phyloP scores from a whole-genome alignment of 1,139 yeast genomes.

The Protomyces gravidus region DNA sequence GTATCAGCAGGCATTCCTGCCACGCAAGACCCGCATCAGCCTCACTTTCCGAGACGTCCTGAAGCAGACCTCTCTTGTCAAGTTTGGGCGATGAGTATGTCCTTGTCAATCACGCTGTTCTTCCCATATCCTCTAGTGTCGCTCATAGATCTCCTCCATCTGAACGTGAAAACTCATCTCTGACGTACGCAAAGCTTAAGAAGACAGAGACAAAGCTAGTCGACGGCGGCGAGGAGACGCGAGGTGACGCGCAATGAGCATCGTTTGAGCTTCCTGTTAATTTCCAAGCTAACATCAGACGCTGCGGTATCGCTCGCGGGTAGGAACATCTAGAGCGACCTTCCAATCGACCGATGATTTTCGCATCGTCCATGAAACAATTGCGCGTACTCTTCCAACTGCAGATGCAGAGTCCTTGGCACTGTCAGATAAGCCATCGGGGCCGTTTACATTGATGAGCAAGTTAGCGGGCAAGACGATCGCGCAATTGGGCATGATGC shows the following conservation, averaged over 20 bases:
- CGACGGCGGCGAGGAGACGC: no score
- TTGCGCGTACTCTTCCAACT: slow-evolving; percentile 1
- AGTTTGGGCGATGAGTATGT: background rate
- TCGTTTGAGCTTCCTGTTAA: background rate
- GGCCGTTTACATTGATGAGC: slow-evolving; percentile 48
- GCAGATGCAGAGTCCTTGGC: slow-evolving; percentile 36
- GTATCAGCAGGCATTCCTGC: background rate
- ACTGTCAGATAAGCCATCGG: slow-evolving; percentile 47
- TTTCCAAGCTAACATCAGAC: background rate
- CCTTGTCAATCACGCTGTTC: no score
- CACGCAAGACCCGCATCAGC: slow-evolving; percentile 23
- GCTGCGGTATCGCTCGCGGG: slow-evolving; percentile 16
- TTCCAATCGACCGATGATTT: slow-evolving; percentile 8
- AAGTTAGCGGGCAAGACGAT: slow-evolving; percentile 50
- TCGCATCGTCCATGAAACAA: slow-evolving; percentile 4
- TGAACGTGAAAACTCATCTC: no score
- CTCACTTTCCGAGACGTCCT: slow-evolving; percentile 31
- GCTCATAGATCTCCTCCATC: no score
- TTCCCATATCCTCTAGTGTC: no score
- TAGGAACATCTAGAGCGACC: slow-evolving; percentile 10
- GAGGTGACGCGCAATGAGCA: no score
- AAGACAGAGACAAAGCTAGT: no score
- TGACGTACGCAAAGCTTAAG: no score
- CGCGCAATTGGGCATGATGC: slow-evolving; percentile 51
- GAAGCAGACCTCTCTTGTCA: slow-evolving; percentile 2